Evolutionary conservation across 148 eudicot genomes (phyloP).

Genomic region (Pharnaceum exiguum): DNA sequence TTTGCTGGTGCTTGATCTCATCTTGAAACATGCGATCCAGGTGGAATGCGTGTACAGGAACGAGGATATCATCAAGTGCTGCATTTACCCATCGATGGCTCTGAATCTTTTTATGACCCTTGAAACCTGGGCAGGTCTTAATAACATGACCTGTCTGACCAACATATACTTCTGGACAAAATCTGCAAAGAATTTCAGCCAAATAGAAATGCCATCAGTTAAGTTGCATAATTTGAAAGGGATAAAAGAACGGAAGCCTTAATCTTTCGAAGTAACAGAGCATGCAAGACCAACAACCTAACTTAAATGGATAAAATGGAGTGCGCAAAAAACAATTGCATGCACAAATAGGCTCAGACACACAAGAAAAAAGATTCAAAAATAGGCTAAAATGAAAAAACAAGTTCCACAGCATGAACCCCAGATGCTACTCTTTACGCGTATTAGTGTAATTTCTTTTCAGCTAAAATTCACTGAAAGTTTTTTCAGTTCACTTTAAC

Average conservation of each 20-base stretch:
- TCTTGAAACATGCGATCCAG: constrained; percentile 53
- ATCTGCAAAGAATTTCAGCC: constrained; percentile 38
- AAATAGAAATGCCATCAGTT: background rate
- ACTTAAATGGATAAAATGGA: too few relatives aligned
- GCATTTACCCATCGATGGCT: constrained; percentile 64
- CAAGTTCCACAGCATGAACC: too few relatives aligned
- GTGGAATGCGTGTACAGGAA: constrained; percentile 78
- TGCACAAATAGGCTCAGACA: too few relatives aligned
- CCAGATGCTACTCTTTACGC: too few relatives aligned
- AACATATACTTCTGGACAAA: constrained; percentile 86
- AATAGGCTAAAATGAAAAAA: too few relatives aligned
- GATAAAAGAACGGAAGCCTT: background rate
- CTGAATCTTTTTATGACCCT: constrained; percentile 43
- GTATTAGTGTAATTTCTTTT: too few relatives aligned
- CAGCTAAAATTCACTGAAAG: too few relatives aligned
- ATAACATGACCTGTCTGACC: constrained; percentile 83
- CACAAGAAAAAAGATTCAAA: too few relatives aligned
- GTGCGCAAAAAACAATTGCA: too few relatives aligned
- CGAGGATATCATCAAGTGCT: constrained; percentile 49
- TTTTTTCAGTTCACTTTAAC: too few relatives aligned
- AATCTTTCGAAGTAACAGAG: background rate
- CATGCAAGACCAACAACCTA: too few relatives aligned
- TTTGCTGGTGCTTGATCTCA: constrained; percentile 56
- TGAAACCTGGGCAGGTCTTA: constrained; percentile 56
- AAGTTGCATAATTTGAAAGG: background rate